Percentiles rank a stretch among this genome's conserved stretches.
phyloP scores from a whole-genome alignment of 345 rosid species.

The Chamaenerion angustifolium region DNA sequence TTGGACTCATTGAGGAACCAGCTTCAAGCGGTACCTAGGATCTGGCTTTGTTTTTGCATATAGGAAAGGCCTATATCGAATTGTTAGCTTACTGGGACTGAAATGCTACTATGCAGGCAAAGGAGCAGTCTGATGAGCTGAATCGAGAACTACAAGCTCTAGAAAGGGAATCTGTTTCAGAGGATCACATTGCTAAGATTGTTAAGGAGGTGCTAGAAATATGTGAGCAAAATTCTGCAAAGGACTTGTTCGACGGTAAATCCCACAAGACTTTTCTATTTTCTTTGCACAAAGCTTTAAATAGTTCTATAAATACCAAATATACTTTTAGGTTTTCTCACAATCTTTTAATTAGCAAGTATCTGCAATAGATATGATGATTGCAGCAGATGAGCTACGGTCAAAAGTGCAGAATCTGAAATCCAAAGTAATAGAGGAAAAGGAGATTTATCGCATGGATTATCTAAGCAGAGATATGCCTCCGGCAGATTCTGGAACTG shows the following conservation, averaged over 20 bases:
- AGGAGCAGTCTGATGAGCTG: conserved; percentile 49
- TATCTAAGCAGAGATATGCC: conserved; percentile 18
- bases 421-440: conserved; percentile 17
- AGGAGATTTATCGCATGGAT: conserved; percentile 16
- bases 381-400: conserved; percentile 43
- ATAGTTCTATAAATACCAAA: not conserved
- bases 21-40: conserved; percentile 39
- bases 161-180: conserved; percentile 37
- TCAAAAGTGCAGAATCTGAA: conserved; percentile 27
- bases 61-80: not conserved
- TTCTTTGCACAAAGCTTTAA: not conserved
- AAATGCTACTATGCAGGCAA: conserved; percentile 21
- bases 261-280: not conserved
- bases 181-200: conserved; percentile 30
- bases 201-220: conserved; percentile 36
- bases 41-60: not conserved
- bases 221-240: conserved; percentile 30
- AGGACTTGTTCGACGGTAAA: conserved; percentile 51
- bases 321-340: not conserved
- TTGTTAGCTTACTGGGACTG: conserved; percentile 4
- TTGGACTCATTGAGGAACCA: conserved; percentile 51
- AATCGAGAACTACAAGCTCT: conserved; percentile 40
- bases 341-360: not conserved
- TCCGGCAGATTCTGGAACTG: conserved; percentile 15
- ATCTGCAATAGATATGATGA: conserved; percentile 42